A percentile compares a stretch with the other conserved stretches of the same genome.
Evolutionary conservation across 2,329 filamentous ascomycete genomes (phyloP).

Genomic region (Fusarium sp.): DNA sequence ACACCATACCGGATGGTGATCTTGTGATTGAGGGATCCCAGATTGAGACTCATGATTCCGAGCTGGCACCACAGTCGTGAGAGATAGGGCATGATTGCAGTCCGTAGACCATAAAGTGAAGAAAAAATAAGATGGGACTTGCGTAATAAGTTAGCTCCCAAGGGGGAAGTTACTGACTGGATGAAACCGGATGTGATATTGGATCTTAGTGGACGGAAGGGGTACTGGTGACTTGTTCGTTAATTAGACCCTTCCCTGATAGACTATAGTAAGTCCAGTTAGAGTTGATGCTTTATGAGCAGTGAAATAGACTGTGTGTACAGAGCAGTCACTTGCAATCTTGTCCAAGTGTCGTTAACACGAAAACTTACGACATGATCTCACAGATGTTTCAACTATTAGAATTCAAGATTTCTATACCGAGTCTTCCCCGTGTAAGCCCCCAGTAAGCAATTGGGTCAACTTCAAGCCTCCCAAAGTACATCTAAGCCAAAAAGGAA

Average conservation of each 20-base stretch:
- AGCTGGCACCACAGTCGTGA: background rate
- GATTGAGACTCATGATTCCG: background rate
- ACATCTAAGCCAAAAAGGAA: background rate
- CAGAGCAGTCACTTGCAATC: background rate
- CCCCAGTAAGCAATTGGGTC: too few species aligned
- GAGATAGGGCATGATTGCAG: background rate
- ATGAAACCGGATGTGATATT: too few species aligned
- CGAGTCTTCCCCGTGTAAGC: too few species aligned
- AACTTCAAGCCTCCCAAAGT: background rate
- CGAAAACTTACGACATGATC: background rate
- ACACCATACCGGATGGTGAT: constrained; percentile 49
- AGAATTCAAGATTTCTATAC: background rate
- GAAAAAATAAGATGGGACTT: too few species aligned
- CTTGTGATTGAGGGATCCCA: rapidly evolving
- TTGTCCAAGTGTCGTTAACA: background rate
- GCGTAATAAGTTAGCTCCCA: background rate
- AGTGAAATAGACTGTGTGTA: background rate
- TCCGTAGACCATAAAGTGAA: too few species aligned
- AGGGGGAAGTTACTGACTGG: background rate
- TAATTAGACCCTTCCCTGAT: background rate
- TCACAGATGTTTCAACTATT: background rate
- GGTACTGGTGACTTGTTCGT: background rate
- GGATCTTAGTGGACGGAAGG: too few species aligned
- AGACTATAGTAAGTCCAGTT: background rate
- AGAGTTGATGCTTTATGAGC: background rate